Base-by-base conservation (phyloP, 768 basidiomycete genomes). In the Serendipita indica region DNA sequence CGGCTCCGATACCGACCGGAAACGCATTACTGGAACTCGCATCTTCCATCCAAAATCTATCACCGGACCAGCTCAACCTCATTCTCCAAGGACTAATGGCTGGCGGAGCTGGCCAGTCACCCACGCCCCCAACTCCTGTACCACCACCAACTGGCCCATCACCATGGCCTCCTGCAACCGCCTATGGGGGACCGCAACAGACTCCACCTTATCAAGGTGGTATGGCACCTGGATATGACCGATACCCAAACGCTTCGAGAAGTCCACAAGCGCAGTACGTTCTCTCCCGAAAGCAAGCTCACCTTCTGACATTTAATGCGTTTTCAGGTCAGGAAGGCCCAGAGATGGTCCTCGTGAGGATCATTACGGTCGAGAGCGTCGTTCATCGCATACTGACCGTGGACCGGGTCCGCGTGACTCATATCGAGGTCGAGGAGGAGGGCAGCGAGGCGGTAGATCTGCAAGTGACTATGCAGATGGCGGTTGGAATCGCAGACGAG, bases 41-140 rank as follows among this genome's bases (percentile, higher is more conserved):
- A 5, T 79, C 82, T 3, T 82, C 86, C 64, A 79, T 88, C 3
- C 82, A 86, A 3, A 74, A 80, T 33, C 75, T 89, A 14, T 85
- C 84, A 2, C 84, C 84, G 0, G 86, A 85, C 52, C 86, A 88
- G 66, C 79, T 89, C 34, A 81, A 84, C 61, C 69, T 77, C 49
- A 79, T 88, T 69, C 70, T 88, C 12, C 76, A 77, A 33, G 75
- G 82, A 0, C 72, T 89, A 41, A 61, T 68, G 34, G 60, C 63
- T 6, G 64, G 61, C 3, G 43, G 59, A 4, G 41, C 41, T 32
- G n/a, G n/a, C n/a, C n/a, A n/a, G n/a, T n/a, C n/a, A n/a, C n/a
- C n/a, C n/a, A 56, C 61, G 20, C 61, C 63, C 33, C 61, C 66
- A 25, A 69, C 68, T 16, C 69, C 67, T 16, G 60, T 57, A 59